Evolutionary conservation across 192 early-diverging fungal genomes (phyloP).

Genomic region (Rhizophagus sp.): DNA sequence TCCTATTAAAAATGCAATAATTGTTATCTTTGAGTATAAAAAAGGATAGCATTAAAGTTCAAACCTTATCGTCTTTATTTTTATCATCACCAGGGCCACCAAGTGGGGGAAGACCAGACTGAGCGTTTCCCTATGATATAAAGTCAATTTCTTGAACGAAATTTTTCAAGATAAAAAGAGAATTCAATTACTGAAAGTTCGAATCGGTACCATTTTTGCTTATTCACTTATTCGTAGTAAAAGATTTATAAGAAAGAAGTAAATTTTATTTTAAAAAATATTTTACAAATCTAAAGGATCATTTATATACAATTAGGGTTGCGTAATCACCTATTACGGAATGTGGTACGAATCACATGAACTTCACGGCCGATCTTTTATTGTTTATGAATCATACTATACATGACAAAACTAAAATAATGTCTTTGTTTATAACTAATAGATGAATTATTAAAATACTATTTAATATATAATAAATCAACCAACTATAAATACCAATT

Average conservation of each 20-base stretch:
- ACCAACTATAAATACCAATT: background rate
- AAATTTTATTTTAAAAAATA: background rate
- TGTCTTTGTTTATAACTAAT: too few species aligned
- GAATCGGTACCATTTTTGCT: background rate
- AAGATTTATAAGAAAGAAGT: background rate
- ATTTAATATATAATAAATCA: too few species aligned
- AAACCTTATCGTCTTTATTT: slow-evolving; percentile 61
- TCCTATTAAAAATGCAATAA: slow-evolving; percentile 40
- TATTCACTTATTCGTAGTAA: too few species aligned
- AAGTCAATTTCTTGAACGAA: background rate
- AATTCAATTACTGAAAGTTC: background rate
- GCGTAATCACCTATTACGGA: slow-evolving; percentile 13
- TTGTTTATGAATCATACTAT: too few species aligned
- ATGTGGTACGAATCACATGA: background rate
- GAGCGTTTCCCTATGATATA: slow-evolving; percentile 76
- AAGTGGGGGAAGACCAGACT: slow-evolving; percentile 67
- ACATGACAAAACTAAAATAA: too few species aligned
- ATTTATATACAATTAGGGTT: background rate
- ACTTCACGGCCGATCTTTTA: too few species aligned
- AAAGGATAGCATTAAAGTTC: background rate
- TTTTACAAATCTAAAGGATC: background rate
- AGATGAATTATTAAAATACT: too few species aligned
- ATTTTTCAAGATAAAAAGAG: background rate
- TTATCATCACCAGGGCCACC: slow-evolving; percentile 48
- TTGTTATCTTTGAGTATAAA: background rate